phyloP scores from a whole-genome alignment of 225 moss, liverwort and hornwort genomes.

The Rhytidiadelphus loreus region DNA sequence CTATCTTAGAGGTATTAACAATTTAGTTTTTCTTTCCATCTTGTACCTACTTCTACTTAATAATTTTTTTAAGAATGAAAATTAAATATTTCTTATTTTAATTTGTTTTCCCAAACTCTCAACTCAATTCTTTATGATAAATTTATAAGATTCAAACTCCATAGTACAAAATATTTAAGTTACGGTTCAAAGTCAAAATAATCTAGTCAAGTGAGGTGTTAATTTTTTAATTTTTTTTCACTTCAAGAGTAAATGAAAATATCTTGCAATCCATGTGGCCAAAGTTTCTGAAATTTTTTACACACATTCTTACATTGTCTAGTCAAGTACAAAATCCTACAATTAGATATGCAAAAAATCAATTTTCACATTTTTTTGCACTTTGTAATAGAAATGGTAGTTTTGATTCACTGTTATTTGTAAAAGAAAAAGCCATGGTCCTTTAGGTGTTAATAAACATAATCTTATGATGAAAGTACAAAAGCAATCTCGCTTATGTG shows the following conservation, averaged over 20 bases:
- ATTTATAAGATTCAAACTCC: neutral
- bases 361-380: neutral
- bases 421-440: neutral
- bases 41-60: too few relatives aligned
- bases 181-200: neutral
- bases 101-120: too few relatives aligned
- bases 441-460: neutral
- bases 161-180: neutral
- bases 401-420: neutral
- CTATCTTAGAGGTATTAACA: too few relatives aligned
- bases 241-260: neutral
- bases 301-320: accelerated
- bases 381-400: neutral
- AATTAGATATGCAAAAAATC: neutral
- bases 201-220: neutral
- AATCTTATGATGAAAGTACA: neutral
- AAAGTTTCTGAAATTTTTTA: neutral
- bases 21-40: too few relatives aligned
- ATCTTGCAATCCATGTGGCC: neutral
- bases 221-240: neutral
- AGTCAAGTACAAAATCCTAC: neutral
- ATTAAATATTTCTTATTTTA: too few relatives aligned
- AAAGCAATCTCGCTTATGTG: neutral
- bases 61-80: too few relatives aligned
- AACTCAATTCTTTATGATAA: neutral